Base-by-base conservation (phyloP, 768 basidiomycete genomes). In the Suillus sp. region DNA sequence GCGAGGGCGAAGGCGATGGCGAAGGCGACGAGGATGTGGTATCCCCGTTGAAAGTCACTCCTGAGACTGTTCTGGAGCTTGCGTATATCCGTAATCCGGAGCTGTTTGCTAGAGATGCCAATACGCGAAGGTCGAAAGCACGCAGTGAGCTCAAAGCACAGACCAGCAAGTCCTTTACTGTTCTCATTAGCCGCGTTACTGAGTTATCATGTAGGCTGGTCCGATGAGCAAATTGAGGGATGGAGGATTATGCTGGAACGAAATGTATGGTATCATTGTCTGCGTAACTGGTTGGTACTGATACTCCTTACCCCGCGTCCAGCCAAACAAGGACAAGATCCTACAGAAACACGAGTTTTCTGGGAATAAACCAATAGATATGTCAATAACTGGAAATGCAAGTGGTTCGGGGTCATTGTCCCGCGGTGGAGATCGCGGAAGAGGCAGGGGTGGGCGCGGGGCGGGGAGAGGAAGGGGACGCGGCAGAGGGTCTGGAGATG, bases 231-330 rank as follows among this genome's bases (percentile, higher is more conserved):
- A 71, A 87, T 97, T 32, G 95, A 97, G 74, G 95, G 95, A 0
- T 97, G 95, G 95, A 84, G 77, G 62, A 87, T 92, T 61, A 93
- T 96, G 90, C 74, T 97, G 63, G 96, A 98, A 62, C 79, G 90
- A 67, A 89, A 96, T 70, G 95, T 96, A 69, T 65, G 91, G 80
- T 2, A 27, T 66, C 1, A 61, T 60, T 38, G 8, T 65, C 20
- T 61, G 18, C 47, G 37, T 54, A 54, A 63, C 51, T 45, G 65
- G 34, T 61, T 9, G 54, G 40, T 64, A 47, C 38, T 50, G 37
- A 62, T n/a, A 32, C 38, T 45, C 13, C 38, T 22, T 16, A 60
- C 20, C 9, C 34, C n/a, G 60, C 34, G 58, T 55, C 4, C 70
- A 91, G 87, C 90, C 90, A 3, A 85, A 84, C 67, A 91, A 93